Evolutionary conservation across 108 stramenopile genomes (phyloP).

Genomic region (Cyclotella atomus): DNA sequence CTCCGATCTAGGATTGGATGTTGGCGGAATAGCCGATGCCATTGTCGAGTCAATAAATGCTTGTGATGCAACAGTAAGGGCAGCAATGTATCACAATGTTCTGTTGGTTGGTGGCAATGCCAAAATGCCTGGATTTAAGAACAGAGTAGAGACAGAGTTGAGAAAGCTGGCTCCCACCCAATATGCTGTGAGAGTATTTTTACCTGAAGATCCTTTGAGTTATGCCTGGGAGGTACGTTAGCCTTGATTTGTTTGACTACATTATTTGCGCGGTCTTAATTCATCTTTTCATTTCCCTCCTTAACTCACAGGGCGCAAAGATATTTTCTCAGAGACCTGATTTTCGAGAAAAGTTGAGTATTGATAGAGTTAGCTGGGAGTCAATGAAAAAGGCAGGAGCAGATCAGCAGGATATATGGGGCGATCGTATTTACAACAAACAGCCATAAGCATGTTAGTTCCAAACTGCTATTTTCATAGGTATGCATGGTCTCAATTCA

Average conservation of each 20-base stretch:
- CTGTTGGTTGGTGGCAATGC: conserved; percentile 87
- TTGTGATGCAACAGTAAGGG: conserved; percentile 69
- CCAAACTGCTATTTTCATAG: no score
- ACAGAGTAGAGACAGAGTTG: conserved; percentile 75
- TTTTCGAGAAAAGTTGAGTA: conserved; percentile 42
- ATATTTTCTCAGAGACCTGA: conserved; percentile 32
- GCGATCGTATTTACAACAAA: conserved; percentile 23
- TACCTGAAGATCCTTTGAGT: conserved; percentile 67
- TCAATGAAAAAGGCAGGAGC: conserved; percentile 49
- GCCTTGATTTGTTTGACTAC: background rate
- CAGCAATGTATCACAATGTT: conserved; percentile 84
- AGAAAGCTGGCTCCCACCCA: conserved; percentile 71
- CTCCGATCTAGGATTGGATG: conserved; percentile 86
- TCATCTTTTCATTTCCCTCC: background rate
- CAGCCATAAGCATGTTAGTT: no score
- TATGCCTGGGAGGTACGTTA: conserved; percentile 64
- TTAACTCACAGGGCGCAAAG: conserved; percentile 40
- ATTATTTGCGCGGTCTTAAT: background rate
- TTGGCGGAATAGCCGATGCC: conserved; percentile 85
- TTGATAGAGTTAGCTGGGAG: conserved; percentile 53
- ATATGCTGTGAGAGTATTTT: conserved; percentile 63
- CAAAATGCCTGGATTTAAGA: conserved; percentile 73
- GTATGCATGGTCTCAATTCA: background rate
- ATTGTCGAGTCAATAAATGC: conserved; percentile 80
- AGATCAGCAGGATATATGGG: conserved; percentile 50